Evolutionary conservation across 768 basidiomycete species (phyloP).

Genomic region (Leccinum rimulosum): DNA sequence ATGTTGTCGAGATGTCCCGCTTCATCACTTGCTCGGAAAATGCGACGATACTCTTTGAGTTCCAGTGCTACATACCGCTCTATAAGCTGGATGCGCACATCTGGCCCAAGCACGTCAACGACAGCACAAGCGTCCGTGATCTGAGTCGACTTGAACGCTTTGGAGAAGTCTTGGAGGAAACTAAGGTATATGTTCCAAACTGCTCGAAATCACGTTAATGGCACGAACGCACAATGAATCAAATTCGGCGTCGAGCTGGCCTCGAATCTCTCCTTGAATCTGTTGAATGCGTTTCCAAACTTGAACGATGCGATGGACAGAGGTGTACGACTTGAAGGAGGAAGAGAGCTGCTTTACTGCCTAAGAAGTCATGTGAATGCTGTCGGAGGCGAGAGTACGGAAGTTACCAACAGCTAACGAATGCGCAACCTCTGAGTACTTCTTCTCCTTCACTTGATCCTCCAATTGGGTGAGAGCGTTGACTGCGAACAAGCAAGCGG

Average conservation of each 20-base stretch:
- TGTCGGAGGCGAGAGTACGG: constrained; percentile 13
- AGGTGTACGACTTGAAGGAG: constrained; percentile 75
- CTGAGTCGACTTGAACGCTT: constrained; percentile 57
- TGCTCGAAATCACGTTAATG: neutral
- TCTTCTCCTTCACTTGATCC: constrained; percentile 70
- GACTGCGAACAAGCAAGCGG: constrained; percentile 43
- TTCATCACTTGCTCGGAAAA: constrained; percentile 91
- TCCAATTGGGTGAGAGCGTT: constrained; percentile 82
- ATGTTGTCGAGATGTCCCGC: constrained; percentile 97
- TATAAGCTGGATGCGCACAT: constrained; percentile 77
- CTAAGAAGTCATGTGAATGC: constrained; percentile 36
- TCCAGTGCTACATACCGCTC: constrained; percentile 89
- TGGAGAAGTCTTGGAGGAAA: constrained; percentile 75
- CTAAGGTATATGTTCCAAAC: constrained; percentile 37
- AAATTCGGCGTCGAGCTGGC: constrained; percentile 84
- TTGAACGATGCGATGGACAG: constrained; percentile 73
- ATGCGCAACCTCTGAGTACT: constrained; percentile 81
- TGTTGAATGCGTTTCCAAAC: constrained; percentile 80
- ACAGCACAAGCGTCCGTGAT: constrained; percentile 86
- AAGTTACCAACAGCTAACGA: constrained; percentile 63
- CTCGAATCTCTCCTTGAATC: constrained; percentile 77
- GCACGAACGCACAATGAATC: constrained; percentile 77
- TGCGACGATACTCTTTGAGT: constrained; percentile 92
- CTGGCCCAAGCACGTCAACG: constrained; percentile 82
- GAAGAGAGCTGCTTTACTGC: constrained; percentile 84